Conservation (phyloP, 106 monocot species). For the Dioscorea alata region DNA sequence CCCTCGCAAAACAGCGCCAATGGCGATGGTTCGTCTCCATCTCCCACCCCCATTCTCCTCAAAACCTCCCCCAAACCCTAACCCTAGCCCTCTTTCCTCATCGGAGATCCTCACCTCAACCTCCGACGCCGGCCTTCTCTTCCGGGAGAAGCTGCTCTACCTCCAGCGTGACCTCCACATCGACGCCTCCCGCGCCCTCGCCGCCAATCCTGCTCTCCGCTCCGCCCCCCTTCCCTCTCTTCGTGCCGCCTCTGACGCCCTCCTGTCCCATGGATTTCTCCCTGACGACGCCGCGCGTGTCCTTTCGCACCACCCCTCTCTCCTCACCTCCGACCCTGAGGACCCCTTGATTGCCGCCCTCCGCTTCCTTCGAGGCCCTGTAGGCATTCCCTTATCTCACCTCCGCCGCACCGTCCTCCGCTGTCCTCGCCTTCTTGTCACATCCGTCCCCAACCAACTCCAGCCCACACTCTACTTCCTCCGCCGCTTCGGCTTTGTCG, state of each 20-base stretch:
- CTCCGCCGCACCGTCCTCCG: conserved; percentile 40
- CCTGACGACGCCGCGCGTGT: conserved; percentile 46
- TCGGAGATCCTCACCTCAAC: not conserved
- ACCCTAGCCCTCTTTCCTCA: not conserved
- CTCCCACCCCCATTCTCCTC: not conserved
- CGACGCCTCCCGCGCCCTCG: conserved; percentile 36
- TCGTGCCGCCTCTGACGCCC: conserved; percentile 42
- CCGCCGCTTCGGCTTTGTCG: conserved; percentile 46
- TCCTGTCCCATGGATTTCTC: conserved; percentile 22
- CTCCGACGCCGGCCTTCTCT: conserved; percentile 42
- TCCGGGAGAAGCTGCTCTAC: conserved; percentile 60
- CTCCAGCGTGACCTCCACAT: conserved; percentile 39
- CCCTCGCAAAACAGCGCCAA: too few species aligned
- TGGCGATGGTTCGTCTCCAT: not conserved
- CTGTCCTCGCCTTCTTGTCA: conserved; percentile 68
- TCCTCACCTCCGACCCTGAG: conserved; percentile 58
- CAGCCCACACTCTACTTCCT: conserved; percentile 57
- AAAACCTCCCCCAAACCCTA: conserved; percentile 5
- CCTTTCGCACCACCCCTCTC: conserved; percentile 44
- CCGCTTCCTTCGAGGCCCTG: conserved; percentile 37
- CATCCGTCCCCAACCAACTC: conserved; percentile 50
- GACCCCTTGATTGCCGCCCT: conserved; percentile 36
- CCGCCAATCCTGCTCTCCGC: conserved; percentile 44
- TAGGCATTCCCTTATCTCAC: conserved; percentile 27
- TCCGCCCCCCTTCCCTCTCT: conserved; percentile 51